Evolutionary conservation across 768 basidiomycete genomes (phyloP).

Genomic region (Suillus weaverae): DNA sequence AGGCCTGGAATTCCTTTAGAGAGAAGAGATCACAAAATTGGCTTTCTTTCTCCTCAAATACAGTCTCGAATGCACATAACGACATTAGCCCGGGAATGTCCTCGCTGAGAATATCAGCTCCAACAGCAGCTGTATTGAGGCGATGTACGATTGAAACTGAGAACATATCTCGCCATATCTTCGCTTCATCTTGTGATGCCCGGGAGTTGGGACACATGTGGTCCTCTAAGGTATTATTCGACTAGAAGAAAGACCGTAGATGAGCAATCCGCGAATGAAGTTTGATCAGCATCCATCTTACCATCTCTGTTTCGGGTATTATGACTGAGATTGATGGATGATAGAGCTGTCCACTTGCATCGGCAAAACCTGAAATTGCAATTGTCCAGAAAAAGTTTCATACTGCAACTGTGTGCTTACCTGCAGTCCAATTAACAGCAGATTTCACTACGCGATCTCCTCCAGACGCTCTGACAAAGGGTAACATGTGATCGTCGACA

Average conservation of each 20-base stretch:
- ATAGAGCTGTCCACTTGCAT: conserved; percentile 47
- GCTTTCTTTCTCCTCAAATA: conserved; percentile 49
- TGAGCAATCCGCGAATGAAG: background rate
- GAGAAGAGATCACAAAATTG: conserved; percentile 77
- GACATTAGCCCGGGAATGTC: conserved; percentile 66
- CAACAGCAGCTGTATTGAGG: conserved; percentile 61
- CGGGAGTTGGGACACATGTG: conserved; percentile 61
- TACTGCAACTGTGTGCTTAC: conserved; percentile 30
- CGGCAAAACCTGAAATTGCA: conserved; percentile 52
- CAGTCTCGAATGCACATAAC: conserved; percentile 81
- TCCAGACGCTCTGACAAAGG: conserved; percentile 54
- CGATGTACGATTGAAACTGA: conserved; percentile 55
- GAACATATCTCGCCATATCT: conserved; percentile 57
- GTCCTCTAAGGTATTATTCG: conserved; percentile 70
- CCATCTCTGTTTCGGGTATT: conserved; percentile 45
- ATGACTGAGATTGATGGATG: conserved; percentile 55
- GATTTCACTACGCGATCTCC: conserved; percentile 62
- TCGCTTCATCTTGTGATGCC: conserved; percentile 42
- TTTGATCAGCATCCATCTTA: conserved; percentile 28
- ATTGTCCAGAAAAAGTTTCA: conserved; percentile 4
- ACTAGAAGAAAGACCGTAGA: conserved; percentile 25
- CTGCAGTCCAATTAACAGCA: conserved; percentile 69
- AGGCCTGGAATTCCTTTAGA: conserved; percentile 57
- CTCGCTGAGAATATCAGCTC: conserved; percentile 51
- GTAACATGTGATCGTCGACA: conserved; percentile 43